Evolutionary conservation across 495 filamentous ascomycete genomes (phyloP).

Genomic region (Neurospora discreta): DNA sequence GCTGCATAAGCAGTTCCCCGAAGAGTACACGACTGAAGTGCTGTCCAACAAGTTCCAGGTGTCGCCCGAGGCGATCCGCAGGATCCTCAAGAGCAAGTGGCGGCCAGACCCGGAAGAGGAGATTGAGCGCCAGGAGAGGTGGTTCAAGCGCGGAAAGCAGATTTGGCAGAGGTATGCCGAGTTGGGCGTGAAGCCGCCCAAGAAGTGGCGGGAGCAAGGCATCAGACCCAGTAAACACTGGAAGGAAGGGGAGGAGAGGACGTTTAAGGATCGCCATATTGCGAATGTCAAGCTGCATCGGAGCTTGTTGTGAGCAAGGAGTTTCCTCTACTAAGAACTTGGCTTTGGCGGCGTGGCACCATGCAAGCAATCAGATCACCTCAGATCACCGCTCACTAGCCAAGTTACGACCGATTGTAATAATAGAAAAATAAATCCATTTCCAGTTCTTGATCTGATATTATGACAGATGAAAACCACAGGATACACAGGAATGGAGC

Average conservation of each 20-base stretch:
- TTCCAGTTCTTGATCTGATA: background rate
- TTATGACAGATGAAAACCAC: background rate
- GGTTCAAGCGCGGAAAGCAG: constrained; percentile 65
- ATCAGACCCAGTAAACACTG: constrained; percentile 37
- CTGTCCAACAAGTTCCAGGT: constrained; percentile 74
- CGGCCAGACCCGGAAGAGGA: constrained; percentile 51
- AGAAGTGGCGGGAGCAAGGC: constrained; percentile 56
- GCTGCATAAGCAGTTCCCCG: constrained; percentile 62
- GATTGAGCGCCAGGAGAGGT: constrained; percentile 49
- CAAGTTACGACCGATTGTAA: background rate
- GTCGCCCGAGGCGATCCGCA: constrained; percentile 72
- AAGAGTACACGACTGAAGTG: constrained; percentile 59
- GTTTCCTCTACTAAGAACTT: background rate
- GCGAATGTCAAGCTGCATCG: background rate
- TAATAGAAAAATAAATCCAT: background rate
- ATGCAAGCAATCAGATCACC: background rate
- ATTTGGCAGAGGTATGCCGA: constrained; percentile 70
- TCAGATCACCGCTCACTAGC: background rate
- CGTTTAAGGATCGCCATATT: constrained; percentile 4
- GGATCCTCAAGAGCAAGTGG: constrained; percentile 84
- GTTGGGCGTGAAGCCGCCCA: constrained; percentile 54
- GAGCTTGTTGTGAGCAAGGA: background rate
- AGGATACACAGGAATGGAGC: background rate
- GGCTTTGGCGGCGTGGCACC: background rate
- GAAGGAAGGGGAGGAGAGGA: constrained; percentile 14